phyloP scores from a whole-genome alignment of 176 grass and related monocot genomes.

The Aegilops sharonensis region DNA sequence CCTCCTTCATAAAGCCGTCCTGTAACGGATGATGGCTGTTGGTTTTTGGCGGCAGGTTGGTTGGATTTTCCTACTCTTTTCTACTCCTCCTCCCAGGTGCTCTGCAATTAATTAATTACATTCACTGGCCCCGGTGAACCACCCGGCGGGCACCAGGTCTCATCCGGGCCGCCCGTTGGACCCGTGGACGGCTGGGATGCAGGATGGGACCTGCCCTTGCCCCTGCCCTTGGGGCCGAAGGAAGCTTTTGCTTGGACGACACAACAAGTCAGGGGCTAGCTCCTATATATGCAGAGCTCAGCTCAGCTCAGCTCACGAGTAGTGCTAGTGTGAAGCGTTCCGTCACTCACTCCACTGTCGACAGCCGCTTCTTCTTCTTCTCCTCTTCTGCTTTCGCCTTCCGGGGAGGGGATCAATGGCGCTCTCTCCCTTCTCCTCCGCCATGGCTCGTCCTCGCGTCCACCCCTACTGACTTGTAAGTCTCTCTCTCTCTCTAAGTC shows the following conservation, averaged over 20 bases:
- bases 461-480: background rate
- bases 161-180: background rate
- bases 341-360: background rate
- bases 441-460: background rate
- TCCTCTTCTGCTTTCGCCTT: background rate
- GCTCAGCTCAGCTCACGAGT: too few species aligned
- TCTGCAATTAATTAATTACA: background rate
- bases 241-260: background rate
- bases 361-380: background rate
- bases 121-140: background rate
- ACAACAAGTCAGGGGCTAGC: background rate
- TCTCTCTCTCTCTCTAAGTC: background rate
- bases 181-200: conserved; percentile 17
- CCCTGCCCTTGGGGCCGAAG: background rate
- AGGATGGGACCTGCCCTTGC: background rate
- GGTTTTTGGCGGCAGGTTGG: background rate
- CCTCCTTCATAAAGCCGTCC: background rate
- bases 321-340: too few species aligned
- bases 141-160: background rate
- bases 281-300: too few species aligned
- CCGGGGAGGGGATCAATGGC: conserved; percentile 3
- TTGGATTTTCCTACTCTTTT: background rate
- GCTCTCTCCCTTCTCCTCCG: background rate
- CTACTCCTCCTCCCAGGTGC: background rate
- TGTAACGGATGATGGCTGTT: background rate